Evolutionary conservation across 805 yeast genomes (phyloP).

Genomic region (Ogataea polymorpha): DNA sequence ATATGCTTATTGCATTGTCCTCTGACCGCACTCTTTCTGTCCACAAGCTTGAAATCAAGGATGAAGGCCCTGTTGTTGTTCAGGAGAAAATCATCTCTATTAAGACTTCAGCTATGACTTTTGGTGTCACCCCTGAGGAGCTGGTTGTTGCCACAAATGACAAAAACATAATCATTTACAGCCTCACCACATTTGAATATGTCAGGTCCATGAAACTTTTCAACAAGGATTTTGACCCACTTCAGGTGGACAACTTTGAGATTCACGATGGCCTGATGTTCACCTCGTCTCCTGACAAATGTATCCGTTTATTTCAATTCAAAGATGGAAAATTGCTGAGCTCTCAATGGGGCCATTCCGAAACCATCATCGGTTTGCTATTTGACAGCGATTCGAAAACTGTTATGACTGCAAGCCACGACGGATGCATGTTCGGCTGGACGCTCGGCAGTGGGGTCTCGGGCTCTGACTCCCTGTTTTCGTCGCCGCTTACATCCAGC

Average conservation of each 20-base stretch:
- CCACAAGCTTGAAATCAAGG: constrained; percentile 37
- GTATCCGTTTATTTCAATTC: constrained; percentile 49
- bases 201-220: constrained; percentile 39
- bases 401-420: constrained; percentile 44
- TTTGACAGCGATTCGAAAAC: constrained; percentile 16
- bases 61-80: constrained; percentile 17
- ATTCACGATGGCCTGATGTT: constrained; percentile 32
- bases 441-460: constrained; percentile 10
- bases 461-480: constrained; percentile 5
- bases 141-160: constrained; percentile 53
- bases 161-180: constrained; percentile 41
- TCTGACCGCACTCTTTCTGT: constrained; percentile 59
- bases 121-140: constrained; percentile 37
- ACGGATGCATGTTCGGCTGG: constrained; percentile 58
- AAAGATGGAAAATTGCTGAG: constrained; percentile 44
- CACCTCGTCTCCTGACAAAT: constrained; percentile 53
- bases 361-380: constrained; percentile 44
- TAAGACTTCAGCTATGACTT: constrained; percentile 48
- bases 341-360: constrained; percentile 60
- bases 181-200: constrained; percentile 32
- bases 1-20: constrained; percentile 49
- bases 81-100: constrained; percentile 48
- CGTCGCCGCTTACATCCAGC: constrained; percentile 13
- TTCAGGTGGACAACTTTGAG: constrained; percentile 44
- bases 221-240: constrained; percentile 40